Base-by-base conservation (phyloP, 441 rosid genomes). In the Pelargonium fulgidum region DNA sequence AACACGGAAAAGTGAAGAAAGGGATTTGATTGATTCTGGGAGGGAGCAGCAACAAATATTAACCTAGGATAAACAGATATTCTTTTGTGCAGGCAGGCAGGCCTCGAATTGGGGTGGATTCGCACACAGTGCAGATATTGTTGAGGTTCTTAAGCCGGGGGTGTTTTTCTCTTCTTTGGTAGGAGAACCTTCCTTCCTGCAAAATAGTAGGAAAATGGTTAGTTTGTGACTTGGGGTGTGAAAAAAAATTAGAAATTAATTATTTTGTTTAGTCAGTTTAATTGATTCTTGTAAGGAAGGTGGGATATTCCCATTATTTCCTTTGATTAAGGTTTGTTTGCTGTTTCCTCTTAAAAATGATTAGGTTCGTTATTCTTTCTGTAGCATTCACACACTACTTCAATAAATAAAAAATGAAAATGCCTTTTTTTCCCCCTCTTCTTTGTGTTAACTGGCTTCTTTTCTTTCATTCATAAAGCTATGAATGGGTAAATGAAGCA, bases 61-160 rank as follows among this genome's bases (percentile, higher is more conserved):
- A 86, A 82, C 85, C 79, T 88, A 82, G 88, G 83, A 68, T 66
- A 79, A 50, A 68, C 41, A 80, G 70, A 78, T 66, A 86, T 86
- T 88, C 90, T 87, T 63, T 88, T 86, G 86, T 82, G 88, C 85
- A 74, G 36, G 19, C 47, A 17, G 85, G 81, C 1, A 22, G 85
- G 81, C 78, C 83, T 76, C 70, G 0, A 80, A 79, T 73, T 72
- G 75, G 76, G 89, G 76, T 17, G 20, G 42, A 62, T 29, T 26
- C 72, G 89, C 85, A 81, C 85, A 6, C 41, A 36, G 7, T 72
- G 83, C 68, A 62, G 72, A 56, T 19, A 83, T 85, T 85, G 85
- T 82, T 85, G 81, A 70, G 87, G 84, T 83, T 84, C 88, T 79
- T 77, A 1, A 56, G 84, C 83, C 78, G 19, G 62, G 54, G 75